phyloP scores from a whole-genome alignment of 192 early-diverging fungal species.

The Funneliformis mosseae region DNA sequence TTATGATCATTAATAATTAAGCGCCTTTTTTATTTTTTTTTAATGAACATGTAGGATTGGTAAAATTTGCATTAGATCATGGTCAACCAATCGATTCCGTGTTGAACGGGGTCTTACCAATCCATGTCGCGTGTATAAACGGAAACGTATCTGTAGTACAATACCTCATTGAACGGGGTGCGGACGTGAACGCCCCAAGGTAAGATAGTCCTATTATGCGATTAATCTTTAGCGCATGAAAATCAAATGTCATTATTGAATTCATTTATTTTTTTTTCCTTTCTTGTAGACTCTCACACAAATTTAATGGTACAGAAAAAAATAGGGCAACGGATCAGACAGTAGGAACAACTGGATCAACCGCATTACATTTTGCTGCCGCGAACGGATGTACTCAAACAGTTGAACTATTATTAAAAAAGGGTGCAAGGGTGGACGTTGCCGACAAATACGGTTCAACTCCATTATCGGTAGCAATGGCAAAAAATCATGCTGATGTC shows the following conservation, averaged over 20 bases:
- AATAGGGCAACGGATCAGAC: slow-evolving; percentile 39
- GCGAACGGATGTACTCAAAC: slow-evolving; percentile 70
- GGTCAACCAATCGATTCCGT: slow-evolving; percentile 72
- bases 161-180: slow-evolving; percentile 70
- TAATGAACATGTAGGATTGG: slow-evolving; percentile 45
- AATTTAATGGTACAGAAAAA: slow-evolving; percentile 40
- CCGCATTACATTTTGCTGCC: slow-evolving; percentile 82
- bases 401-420: slow-evolving; percentile 61
- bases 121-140: slow-evolving; percentile 71
- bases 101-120: slow-evolving; percentile 67
- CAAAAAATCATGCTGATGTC: slow-evolving; percentile 56
- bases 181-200: slow-evolving; percentile 67
- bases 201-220: neutral
- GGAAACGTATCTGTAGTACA: slow-evolving; percentile 64
- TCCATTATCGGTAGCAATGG: slow-evolving; percentile 49
- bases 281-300: slow-evolving; percentile 28
- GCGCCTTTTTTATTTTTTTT: neutral
- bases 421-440: slow-evolving; percentile 61
- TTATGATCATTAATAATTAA: too few relatives aligned
- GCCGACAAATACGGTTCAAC: slow-evolving; percentile 63
- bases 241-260: neutral
- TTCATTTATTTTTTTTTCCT: neutral
- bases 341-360: slow-evolving; percentile 65
- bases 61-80: slow-evolving; percentile 68
- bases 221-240: neutral